Conservation (phyloP, 805 yeast species). For the Ogataea populi-albae region DNA sequence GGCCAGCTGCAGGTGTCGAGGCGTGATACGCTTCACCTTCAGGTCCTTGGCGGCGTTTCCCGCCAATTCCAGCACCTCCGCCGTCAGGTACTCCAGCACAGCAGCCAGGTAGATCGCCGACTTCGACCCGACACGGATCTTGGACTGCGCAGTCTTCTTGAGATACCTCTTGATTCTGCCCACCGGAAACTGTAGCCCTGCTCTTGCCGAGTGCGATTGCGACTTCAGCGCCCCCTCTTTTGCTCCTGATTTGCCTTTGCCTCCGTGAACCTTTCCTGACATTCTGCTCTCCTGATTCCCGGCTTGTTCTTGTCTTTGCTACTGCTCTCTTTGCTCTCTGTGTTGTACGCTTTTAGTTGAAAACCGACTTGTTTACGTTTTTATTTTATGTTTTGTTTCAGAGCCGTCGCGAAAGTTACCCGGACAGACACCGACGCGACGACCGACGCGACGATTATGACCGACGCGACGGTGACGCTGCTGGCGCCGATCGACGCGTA, state of each 20-base stretch:
- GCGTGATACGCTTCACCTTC: constrained; percentile 94
- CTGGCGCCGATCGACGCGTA: too few species aligned
- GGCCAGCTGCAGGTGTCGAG: constrained; percentile 95
- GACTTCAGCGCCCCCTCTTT: constrained; percentile 54
- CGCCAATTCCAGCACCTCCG: constrained; percentile 95
- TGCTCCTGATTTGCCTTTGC: constrained; percentile 92
- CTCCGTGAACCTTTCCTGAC: constrained; percentile 90
- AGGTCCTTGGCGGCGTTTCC: constrained; percentile 98
- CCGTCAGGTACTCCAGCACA: constrained; percentile 92
- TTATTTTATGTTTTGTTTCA: too few species aligned
- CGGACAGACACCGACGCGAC: too few species aligned
- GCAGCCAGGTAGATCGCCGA: constrained; percentile 94
- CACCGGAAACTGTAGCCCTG: constrained; percentile 95
- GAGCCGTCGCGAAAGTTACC: too few species aligned
- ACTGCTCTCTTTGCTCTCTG: too few species aligned
- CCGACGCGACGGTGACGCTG: too few species aligned
- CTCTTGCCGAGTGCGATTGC: constrained; percentile 90
- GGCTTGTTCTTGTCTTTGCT: too few species aligned
- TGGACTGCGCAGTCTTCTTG: constrained; percentile 81
- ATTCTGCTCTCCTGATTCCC: too few species aligned
- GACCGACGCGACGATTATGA: too few species aligned
- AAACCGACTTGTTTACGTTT: too few species aligned
- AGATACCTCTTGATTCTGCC: constrained; percentile 98
- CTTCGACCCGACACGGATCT: constrained; percentile 67
- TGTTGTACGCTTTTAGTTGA: too few species aligned